These are phyloP conservation scores for Gymnopilus junonius DNA, from an alignment of 768 basidiomycete genomes.

Conservation along the genomic window DNA sequence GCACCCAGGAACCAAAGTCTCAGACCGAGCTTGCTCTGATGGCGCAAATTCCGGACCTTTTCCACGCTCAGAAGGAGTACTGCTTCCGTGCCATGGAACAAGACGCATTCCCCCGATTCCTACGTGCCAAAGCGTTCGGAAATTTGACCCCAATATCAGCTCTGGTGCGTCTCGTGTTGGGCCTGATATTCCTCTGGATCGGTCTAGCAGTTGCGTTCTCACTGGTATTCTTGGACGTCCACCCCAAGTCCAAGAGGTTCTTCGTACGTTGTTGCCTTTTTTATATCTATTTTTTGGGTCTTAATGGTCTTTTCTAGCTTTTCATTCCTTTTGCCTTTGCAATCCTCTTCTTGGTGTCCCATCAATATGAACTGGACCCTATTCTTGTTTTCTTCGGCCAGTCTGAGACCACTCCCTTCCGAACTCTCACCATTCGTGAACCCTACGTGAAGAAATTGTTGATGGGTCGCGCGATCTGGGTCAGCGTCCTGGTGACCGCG, in stretches of 20 bases:
- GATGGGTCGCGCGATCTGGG: constrained; percentile 90
- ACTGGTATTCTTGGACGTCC: constrained; percentile 90
- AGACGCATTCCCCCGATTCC: constrained; percentile 91
- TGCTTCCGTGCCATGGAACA: constrained; percentile 97
- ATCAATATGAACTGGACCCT: constrained; percentile 97
- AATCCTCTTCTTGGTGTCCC: constrained; percentile 88
- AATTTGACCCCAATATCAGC: constrained; percentile 93
- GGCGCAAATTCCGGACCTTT: constrained; percentile 95
- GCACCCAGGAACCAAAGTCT: constrained; percentile 70
- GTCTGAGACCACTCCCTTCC: constrained; percentile 97
- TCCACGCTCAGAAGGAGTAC: constrained; percentile 96
- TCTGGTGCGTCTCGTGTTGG: constrained; percentile 82
- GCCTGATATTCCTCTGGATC: constrained; percentile 91
- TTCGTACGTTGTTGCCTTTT: constrained; percentile 70
- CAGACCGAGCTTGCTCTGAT: constrained; percentile 72
- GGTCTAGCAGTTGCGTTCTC: constrained; percentile 90
- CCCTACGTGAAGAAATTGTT: constrained; percentile 93
- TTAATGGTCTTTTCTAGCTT: constrained; percentile 55
- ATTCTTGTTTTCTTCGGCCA: constrained; percentile 91
- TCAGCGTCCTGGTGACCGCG: constrained; percentile 75
- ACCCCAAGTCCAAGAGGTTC: constrained; percentile 90
- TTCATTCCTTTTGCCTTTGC: constrained; percentile 94
- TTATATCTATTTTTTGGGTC: constrained; percentile 5
- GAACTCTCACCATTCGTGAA: constrained; percentile 89
- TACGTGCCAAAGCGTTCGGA: constrained; percentile 96